These are phyloP conservation scores for Kodamaea fungicola DNA, from an alignment of 1,139 yeast genomes.

Conservation along the genomic window DNA sequence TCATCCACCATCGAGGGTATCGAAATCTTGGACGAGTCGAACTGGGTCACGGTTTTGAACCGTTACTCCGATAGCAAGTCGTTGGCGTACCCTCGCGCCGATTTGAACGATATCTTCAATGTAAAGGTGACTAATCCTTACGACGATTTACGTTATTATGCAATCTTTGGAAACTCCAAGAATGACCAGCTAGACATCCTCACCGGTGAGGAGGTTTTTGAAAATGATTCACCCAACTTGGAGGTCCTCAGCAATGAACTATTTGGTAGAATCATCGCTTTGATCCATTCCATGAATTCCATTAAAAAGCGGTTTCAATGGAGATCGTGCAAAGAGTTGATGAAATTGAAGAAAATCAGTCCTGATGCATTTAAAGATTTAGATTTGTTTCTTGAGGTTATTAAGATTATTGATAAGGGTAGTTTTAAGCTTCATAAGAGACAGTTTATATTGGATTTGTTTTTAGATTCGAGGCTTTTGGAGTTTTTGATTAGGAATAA, in stretches of 20 bases:
- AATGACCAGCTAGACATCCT: background rate
- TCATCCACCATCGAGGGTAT: constrained; percentile 74
- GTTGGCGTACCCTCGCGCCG: constrained; percentile 48
- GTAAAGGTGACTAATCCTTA: constrained; percentile 30
- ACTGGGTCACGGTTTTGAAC: constrained; percentile 67
- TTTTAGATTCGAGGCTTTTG: constrained; percentile 51
- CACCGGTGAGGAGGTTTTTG: background rate
- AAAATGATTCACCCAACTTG: constrained; percentile 1
- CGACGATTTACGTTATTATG: constrained; percentile 27
- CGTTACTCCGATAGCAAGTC: constrained; percentile 53
- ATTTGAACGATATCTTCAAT: constrained; percentile 18
- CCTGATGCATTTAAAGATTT: constrained; percentile 58
- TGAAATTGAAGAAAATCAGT: constrained; percentile 48
- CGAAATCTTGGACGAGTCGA: constrained; percentile 79
- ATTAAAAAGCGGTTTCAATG: constrained; percentile 65
- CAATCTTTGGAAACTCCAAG: constrained; percentile 18
- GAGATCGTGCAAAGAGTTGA: constrained; percentile 62
- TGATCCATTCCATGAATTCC: constrained; percentile 58
- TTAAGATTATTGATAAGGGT: constrained; percentile 63
- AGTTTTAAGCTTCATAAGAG: constrained; percentile 50
- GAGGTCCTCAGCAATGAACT: constrained; percentile 16
- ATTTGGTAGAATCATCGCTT: constrained; percentile 37
- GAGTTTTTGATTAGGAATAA: constrained; percentile 44
- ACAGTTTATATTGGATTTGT: constrained; percentile 65
- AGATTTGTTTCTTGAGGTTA: constrained; percentile 56